These are phyloP conservation scores for Thymus quinquecostatus DNA, from an alignment of 257 asterid species.

Conservation along the genomic window DNA sequence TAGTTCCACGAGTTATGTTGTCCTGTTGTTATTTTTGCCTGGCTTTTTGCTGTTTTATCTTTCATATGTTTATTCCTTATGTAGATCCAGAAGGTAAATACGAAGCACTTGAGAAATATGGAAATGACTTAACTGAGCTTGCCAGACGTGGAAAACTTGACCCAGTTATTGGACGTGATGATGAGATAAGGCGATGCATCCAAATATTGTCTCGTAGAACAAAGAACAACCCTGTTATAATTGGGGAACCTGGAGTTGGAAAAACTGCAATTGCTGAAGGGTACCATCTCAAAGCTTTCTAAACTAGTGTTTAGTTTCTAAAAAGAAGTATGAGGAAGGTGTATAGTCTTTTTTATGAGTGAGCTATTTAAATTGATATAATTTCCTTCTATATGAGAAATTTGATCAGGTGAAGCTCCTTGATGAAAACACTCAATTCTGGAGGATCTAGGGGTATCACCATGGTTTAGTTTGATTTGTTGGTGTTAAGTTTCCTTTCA, in stretches of 20 bases:
- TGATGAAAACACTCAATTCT: not conserved
- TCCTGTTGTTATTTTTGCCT: not conserved
- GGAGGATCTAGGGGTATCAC: not conserved
- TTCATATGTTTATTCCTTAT: conserved; percentile 21
- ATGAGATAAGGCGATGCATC: conserved; percentile 93
- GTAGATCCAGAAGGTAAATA: conserved; percentile 90
- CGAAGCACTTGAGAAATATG: conserved; percentile 92
- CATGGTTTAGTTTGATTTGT: not conserved
- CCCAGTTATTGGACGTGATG: conserved; percentile 99
- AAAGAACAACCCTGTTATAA: conserved; percentile 94
- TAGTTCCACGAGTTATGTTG: not conserved
- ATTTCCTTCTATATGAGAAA: not conserved
- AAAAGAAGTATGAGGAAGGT: not conserved
- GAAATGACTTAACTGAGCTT: conserved; percentile 93
- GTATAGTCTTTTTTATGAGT: not conserved
- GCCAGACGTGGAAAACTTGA: conserved; percentile 97
- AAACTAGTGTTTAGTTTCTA: conserved; percentile 1
- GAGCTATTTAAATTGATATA: conserved; percentile 4
- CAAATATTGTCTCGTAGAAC: conserved; percentile 92
- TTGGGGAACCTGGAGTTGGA: conserved; percentile 99
- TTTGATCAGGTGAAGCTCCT: not conserved
- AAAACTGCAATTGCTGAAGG: conserved; percentile 99
- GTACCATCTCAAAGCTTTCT: conserved; percentile 46
- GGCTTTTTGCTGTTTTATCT: conserved; percentile 5
- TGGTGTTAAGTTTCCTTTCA: conserved; percentile 8